phyloP scores from a whole-genome alignment of 805 yeast genomes.

The Naumovozyma dairenensis region DNA sequence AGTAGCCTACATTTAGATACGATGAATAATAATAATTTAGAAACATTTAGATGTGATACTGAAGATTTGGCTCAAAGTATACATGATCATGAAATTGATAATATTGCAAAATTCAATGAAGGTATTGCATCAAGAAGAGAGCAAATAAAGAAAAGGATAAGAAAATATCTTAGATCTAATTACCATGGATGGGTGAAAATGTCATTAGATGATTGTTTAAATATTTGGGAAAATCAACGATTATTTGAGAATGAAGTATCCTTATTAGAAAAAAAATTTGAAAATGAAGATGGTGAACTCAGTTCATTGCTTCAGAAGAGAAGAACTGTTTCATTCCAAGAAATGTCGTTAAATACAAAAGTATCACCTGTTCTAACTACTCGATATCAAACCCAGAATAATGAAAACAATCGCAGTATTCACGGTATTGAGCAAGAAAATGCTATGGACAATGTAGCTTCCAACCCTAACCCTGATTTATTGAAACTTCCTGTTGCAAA shows the following conservation, averaged over 20 bases:
- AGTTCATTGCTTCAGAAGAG: too few species aligned
- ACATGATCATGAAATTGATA: neutral
- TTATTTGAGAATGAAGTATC: slow-evolving; percentile 4
- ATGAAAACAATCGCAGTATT: too few species aligned
- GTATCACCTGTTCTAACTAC: too few species aligned
- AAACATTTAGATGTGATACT: neutral
- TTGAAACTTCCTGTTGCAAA: too few species aligned
- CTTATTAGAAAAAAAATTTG: neutral
- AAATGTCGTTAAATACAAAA: too few species aligned
- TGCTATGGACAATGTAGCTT: too few species aligned
- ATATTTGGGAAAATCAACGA: slow-evolving; percentile 22
- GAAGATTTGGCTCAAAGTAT: neutral
- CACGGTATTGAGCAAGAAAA: too few species aligned
- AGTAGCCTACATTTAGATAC: too few species aligned
- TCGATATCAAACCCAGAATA: too few species aligned
- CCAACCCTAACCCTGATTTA: too few species aligned
- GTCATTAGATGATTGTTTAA: slow-evolving; percentile 19
- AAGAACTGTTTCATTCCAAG: slow-evolving; percentile 10
- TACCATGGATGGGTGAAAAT: slow-evolving; percentile 23
- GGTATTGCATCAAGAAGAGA: slow-evolving; percentile 13
- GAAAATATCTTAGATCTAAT: slow-evolving; percentile 16
- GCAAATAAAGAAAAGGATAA: slow-evolving; percentile 12
- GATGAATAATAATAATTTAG: too few species aligned
- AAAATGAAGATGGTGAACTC: slow-evolving; percentile 1
- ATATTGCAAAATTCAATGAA: slow-evolving; percentile 10